These are phyloP conservation scores for Diaporthe nobilis DNA, from an alignment of 2,329 filamentous ascomycete species.

Conservation along the genomic window DNA sequence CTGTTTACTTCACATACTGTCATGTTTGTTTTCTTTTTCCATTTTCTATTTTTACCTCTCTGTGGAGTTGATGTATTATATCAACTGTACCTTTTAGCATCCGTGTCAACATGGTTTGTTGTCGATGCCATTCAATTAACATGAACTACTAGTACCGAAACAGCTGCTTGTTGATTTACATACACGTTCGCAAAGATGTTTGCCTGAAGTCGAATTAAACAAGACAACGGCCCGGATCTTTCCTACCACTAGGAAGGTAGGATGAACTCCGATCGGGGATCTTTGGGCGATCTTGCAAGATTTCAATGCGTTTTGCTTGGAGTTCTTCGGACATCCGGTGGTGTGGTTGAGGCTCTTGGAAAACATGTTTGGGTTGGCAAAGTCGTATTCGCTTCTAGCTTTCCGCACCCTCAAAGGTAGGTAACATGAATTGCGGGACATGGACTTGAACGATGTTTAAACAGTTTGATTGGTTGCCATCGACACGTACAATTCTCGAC, in stretches of 20 bases:
- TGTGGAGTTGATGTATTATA: background rate
- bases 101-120: background rate
- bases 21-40: background rate
- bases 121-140: too few species aligned
- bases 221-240: background rate
- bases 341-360: background rate
- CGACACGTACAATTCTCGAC: background rate
- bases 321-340: constrained; percentile 20
- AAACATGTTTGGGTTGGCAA: constrained; percentile 4
- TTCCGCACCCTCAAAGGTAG: too few species aligned
- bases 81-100: too few species aligned
- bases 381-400: constrained; percentile 12
- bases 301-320: constrained; percentile 9
- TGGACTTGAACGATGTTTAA: background rate
- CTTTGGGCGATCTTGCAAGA: background rate
- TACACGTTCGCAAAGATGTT: background rate
- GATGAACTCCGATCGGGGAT: background rate
- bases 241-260: background rate
- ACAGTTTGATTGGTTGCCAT: background rate
- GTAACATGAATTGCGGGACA: accelerated
- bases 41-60: background rate
- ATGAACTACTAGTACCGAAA: too few species aligned
- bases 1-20: background rate
- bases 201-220: constrained; percentile 3
- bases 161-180: too few species aligned